Base-by-base conservation (phyloP, 768 basidiomycete genomes). In the Solioccasus polychromus region DNA sequence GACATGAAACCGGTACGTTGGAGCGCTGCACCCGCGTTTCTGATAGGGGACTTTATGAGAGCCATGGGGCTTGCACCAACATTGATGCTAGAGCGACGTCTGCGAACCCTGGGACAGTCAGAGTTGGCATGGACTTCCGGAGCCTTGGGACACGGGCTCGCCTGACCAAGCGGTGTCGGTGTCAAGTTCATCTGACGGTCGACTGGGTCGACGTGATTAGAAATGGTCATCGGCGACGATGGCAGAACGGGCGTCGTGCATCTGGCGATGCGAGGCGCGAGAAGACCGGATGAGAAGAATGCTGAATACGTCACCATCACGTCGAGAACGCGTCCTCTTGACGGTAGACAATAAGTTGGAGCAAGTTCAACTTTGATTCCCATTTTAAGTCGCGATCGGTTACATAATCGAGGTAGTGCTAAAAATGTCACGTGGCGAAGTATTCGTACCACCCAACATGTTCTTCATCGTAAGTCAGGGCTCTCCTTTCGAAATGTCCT, bases 261-360 rank as follows among this genome's bases (percentile, higher is more conserved):
- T 53, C 58, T 44, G 29, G 57, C 38, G 32, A 63, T 51, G 34
- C 68, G 69, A 5, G 77, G 70, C 12, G 83, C 83, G 29, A 84
- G 77, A 28, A 86, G 73, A 18, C 84, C 84, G 31, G 83, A 83
- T 25, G 83, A 81, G 65, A 86, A 86, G 55, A 86, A 80, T 8
- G 78, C 68, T 24, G 84, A 86, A 57, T 86, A 86, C 1, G 67
- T 61, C 29, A 72, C 61, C 54, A 76, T 68, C 57, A 61, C 64
- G n/a, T n/a, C n/a, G n/a, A n/a, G 20, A 48, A 14, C 38, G 39
- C 19, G 46, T 44, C n/a, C n/a, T n/a, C n/a, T n/a, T n/a, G n/a
- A n/a, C n/a, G n/a, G n/a, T 23, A 12, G 10, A 38, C 29, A 15
- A 35, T 3, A 29, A n/a, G n/a, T n/a, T n/a, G n/a, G n/a, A n/a